phyloP scores from a whole-genome alignment of 257 asterid genomes.

The Solanum raphanifolium region DNA sequence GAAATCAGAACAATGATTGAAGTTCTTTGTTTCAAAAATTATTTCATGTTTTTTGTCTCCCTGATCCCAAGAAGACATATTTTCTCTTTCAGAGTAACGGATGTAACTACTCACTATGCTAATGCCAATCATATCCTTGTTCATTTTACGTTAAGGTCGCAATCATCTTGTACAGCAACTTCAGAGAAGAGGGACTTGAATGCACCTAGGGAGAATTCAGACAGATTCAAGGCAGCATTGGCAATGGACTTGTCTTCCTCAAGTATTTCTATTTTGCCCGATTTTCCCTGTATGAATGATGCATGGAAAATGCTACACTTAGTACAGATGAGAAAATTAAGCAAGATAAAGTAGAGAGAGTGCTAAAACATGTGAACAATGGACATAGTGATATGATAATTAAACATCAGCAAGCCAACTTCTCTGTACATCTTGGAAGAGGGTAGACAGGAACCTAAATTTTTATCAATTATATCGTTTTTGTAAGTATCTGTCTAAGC shows the following conservation, averaged over 20 bases:
- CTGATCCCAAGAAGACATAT: not conserved
- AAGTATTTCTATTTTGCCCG: slow-evolving; percentile 13
- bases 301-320: not conserved
- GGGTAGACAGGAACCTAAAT: not conserved
- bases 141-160: not conserved
- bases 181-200: slow-evolving; percentile 17
- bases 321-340: not conserved
- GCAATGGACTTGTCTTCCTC: slow-evolving; percentile 51
- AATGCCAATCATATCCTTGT: not conserved
- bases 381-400: not conserved
- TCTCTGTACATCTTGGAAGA: not conserved
- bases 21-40: not conserved
- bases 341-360: not conserved
- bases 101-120: not conserved
- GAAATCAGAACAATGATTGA: not conserved
- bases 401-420: not conserved
- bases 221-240: slow-evolving; percentile 30
- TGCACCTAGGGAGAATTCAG: slow-evolving; percentile 29
- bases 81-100: not conserved
- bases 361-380: not conserved
- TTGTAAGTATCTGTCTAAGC: not conserved
- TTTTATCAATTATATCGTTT: not conserved
- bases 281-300: not conserved
- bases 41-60: not conserved
- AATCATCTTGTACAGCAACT: not conserved